These are phyloP conservation scores for Leucocoprinus birnbaumii DNA, from an alignment of 768 basidiomycete genomes.

Conservation along the genomic window DNA sequence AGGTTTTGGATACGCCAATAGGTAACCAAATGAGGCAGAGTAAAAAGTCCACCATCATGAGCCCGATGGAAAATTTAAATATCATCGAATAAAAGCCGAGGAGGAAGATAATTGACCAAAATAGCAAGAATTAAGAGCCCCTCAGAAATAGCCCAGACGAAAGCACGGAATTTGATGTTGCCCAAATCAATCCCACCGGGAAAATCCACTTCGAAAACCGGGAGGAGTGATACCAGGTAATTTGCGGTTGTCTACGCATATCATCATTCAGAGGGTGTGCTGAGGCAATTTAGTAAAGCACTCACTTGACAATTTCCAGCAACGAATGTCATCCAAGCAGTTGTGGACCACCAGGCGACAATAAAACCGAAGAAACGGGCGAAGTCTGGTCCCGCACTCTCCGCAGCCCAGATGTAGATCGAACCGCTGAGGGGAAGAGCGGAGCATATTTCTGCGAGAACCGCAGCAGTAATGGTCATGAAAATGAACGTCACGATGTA, in stretches of 20 bases:
- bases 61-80: constrained; percentile 70
- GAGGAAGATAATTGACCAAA: constrained; percentile 84
- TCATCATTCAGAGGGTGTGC: no score
- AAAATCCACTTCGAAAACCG: constrained; percentile 78
- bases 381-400: constrained; percentile 85
- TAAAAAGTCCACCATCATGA: constrained; percentile 86
- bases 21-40: constrained; percentile 91
- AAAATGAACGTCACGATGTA: constrained; percentile 80
- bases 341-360: constrained; percentile 92
- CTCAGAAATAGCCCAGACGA: constrained; percentile 85
- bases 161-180: constrained; percentile 83
- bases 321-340: constrained; percentile 95
- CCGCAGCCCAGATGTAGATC: constrained; percentile 94
- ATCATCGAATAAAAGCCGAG: constrained; percentile 67
- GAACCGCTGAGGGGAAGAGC: constrained; percentile 85
- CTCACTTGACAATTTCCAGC: constrained; percentile 83
- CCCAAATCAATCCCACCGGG: constrained; percentile 71
- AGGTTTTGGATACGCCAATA: constrained; percentile 84
- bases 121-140: constrained; percentile 66
- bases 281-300: no score
- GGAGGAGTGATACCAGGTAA: constrained; percentile 82
- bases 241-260: constrained; percentile 92
- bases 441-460: constrained; percentile 89
- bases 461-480: constrained; percentile 84
- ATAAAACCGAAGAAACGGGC: constrained; percentile 85